These are phyloP conservation scores for Epichloe sibirici DNA, from an alignment of 2,329 filamentous ascomycete genomes.

Conservation along the genomic window DNA sequence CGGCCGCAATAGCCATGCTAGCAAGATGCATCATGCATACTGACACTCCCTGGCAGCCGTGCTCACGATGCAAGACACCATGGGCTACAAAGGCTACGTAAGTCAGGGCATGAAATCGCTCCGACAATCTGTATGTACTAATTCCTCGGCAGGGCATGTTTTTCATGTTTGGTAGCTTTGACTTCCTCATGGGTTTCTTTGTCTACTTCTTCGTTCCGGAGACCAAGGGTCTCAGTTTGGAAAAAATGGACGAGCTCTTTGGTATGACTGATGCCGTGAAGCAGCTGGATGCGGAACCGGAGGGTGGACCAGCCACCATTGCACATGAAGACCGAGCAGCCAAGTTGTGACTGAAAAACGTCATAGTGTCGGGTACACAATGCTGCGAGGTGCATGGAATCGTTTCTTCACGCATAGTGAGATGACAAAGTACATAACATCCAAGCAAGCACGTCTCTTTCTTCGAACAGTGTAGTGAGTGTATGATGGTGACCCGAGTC, in stretches of 20 bases:
- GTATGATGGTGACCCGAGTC: no score
- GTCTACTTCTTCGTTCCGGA: slow-evolving; percentile 58
- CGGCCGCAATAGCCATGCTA: neutral
- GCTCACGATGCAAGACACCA: slow-evolving; percentile 52
- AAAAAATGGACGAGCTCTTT: slow-evolving; percentile 56
- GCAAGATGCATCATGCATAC: neutral
- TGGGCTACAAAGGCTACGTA: slow-evolving; percentile 29
- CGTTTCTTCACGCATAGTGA: no score
- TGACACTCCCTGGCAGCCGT: slow-evolving; percentile 28
- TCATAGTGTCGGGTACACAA: no score
- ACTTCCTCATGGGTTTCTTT: slow-evolving; percentile 51
- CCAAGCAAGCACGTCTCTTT: no score
- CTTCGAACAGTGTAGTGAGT: no score
- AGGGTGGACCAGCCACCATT: slow-evolving; percentile 14
- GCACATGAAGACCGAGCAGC: slow-evolving; percentile 15
- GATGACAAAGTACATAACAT: no score
- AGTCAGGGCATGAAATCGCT: slow-evolving; percentile 10
- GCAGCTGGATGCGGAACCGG: slow-evolving; percentile 20
- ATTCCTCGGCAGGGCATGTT: slow-evolving; percentile 40
- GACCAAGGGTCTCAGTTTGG: slow-evolving; percentile 53
- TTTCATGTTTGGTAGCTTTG: slow-evolving; percentile 57
- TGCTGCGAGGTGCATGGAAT: no score
- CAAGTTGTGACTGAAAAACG: neutral
- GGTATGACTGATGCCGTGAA: slow-evolving; percentile 37
- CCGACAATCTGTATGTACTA: neutral